Percentiles rank a stretch among this genome's conserved stretches.
These are phyloP conservation scores for Hyaloscypha variabilis DNA, from an alignment of 495 filamentous ascomycete species.

Conservation along the genomic window DNA sequence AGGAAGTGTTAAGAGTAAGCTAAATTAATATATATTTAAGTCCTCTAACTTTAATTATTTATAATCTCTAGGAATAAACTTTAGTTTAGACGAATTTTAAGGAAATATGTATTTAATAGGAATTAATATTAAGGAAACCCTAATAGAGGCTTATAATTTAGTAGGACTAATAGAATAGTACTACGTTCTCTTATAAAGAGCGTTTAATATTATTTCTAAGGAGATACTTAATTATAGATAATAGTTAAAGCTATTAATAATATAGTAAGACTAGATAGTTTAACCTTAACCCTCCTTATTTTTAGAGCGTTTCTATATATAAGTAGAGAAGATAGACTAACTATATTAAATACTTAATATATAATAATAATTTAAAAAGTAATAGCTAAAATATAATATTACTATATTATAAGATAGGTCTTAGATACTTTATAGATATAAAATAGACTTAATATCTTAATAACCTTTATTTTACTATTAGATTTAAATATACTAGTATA, in stretches of 20 bases:
- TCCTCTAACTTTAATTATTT: conserved; percentile 24
- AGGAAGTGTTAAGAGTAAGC: conserved; percentile 26
- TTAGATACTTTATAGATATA: neutral
- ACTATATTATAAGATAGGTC: neutral
- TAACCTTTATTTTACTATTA: conserved; percentile 2
- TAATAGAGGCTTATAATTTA: conserved; percentile 31
- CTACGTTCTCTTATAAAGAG: too few species aligned
- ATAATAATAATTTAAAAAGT: neutral
- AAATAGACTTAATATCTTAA: neutral
- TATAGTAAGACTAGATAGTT: conserved; percentile 19
- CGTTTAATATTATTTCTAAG: conserved; percentile 24
- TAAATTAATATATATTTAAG: conserved; percentile 35
- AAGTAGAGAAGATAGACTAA: neutral
- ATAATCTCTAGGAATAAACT: conserved; percentile 32
- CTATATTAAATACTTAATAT: neutral
- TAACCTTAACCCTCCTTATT: conserved; percentile 21
- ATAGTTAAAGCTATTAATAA: conserved; percentile 31
- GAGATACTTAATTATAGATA: conserved; percentile 27
- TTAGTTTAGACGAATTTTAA: conserved; percentile 28
- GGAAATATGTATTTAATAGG: conserved; percentile 10
- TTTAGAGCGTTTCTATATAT: conserved; percentile 27
- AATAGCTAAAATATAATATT: neutral
- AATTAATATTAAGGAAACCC: conserved; percentile 20
- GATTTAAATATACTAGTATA: conserved; percentile 6
- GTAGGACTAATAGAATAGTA: too few species aligned